Evolutionary conservation across 257 asterid species (phyloP), one percentile per base, ranked within the genome.

Genomic region (Leptodermis oblonga): DNA sequence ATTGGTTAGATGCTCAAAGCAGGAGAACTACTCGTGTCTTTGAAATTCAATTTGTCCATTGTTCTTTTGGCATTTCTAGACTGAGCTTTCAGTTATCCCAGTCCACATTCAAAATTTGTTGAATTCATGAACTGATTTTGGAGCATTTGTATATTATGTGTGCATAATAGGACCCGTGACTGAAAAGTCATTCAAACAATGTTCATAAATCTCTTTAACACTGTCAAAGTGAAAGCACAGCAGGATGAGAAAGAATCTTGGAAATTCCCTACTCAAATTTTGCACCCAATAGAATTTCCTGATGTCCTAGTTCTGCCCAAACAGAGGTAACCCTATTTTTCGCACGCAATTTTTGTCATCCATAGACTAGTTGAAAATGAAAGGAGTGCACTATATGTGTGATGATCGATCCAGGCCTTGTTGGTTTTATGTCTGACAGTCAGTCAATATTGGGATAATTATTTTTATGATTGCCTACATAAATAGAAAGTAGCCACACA

Each of bases 11-110:
- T 17, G 0, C n/a, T 3, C 64, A 60, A n/a, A 15, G 30, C 13
- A 15, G 10, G 64, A 22, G 64, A 15, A 58, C 42, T 34, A 34
- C 39, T 34, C 39, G 6, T 34, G 39, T n/a, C n/a, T 34, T 34
- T 34, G 39, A 34, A 34, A 34, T 6, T 34, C 6, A 46, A 15
- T 0, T 46, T 46, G 53, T 12, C n/a, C 53, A 25, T 11, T 41
- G 34, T 42, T 41, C n/a, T 48, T 49, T 62, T 71, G 12, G 14
- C 31, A 62, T n/a, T 49, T 46, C 5, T 46, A 62, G 63, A 71
- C 5, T 26, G 33, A 48, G 10, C n/a, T 48, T 42, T 49, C 39
- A 41, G 8, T 36, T 7, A 28, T 43, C 42, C 51, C 48, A 42
- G 61, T 41, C 71, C 70, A 72, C 66, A 36, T 39, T 26, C 28